Base-by-base conservation (phyloP, 371 early-diverging fungal genomes). In the Phascolomyces articulosus region DNA sequence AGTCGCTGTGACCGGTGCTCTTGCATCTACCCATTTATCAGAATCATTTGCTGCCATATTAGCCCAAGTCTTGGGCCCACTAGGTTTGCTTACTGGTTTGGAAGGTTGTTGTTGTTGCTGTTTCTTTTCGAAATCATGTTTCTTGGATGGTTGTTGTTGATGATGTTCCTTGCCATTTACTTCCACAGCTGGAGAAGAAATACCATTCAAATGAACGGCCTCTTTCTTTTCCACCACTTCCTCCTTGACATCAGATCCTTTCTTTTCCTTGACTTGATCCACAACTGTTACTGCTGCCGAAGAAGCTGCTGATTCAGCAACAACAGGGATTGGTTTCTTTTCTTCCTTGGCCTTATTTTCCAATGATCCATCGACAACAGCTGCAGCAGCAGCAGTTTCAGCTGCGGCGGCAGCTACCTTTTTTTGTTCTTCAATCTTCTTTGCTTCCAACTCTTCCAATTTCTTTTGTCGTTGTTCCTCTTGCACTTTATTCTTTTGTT, bases 151-250 rank as follows among this genome's bases (percentile, higher is more conserved):
- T 82, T 87, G 40, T 86, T 68, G 67, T 58, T 69, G 9, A 84
- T 24, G 29, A 16, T 18, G 59, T 7, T 56, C 90, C 44, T 44
- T 44, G 8, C 44, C 44, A 44, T 44, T 44, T n/a, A n/a, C 44
- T n/a, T 44, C 44, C 8, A 16, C 16, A 13, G 44, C 44, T 13
- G 44, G 44, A 44, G 44, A 18, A 13, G 44, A 44, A 18, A n/a
- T 2, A 44, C 44, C 44, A 44, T 44, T 44, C 1, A 44, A 8
- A 13, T 44, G 44, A 44, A 34, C 34, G 34, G 44, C 0, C 4
- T 16, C 44, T 88, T 88, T 88, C 60, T 87, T 78, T 51, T 82
- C 79, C 40, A 77, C 77, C 4, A 10, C 51, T n/a, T 51, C 44
- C 38, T 38, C 38, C 38, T 47, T 47, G 47, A 47, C 59, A 8